Percentiles rank a stretch among this genome's conserved stretches.
Evolutionary conservation across 2,329 filamentous ascomycete genomes (phyloP).

Genomic region (Penicillium rolfsii): DNA sequence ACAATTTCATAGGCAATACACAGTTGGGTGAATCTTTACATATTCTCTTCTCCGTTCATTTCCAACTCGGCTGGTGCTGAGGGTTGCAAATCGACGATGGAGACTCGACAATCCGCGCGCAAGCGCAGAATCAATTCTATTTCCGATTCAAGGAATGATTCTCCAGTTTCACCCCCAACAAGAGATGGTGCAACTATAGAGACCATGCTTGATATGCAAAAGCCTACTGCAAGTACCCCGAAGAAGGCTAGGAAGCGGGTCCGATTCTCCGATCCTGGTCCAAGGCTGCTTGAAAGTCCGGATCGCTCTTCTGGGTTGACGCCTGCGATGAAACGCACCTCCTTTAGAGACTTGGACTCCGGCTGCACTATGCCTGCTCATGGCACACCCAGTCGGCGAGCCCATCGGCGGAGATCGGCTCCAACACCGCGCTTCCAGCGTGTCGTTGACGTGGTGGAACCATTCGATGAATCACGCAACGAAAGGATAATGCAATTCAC

Average conservation of each 20-base stretch:
- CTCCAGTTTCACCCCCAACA: slow-evolving; percentile 25
- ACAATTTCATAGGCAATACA: not conserved
- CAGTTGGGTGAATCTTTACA: not conserved
- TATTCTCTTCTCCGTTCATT: not conserved
- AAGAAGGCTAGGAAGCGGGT: slow-evolving; percentile 46
- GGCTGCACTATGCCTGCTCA: slow-evolving; percentile 26
- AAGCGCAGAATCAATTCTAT: slow-evolving; percentile 34
- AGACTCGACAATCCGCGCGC: slow-evolving; percentile 30
- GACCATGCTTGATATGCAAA: slow-evolving; percentile 1
- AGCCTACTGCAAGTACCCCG: slow-evolving; percentile 29
- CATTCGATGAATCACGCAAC: slow-evolving; percentile 23
- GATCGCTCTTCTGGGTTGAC: slow-evolving; percentile 49
- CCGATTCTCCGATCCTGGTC: slow-evolving; percentile 51
- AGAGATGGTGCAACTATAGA: slow-evolving; percentile 13
- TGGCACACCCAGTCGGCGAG: slow-evolving; percentile 33
- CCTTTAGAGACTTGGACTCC: slow-evolving; percentile 35
- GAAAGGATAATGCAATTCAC: slow-evolving; percentile 49
- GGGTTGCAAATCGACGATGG: slow-evolving; percentile 23
- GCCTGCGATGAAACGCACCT: slow-evolving; percentile 47
- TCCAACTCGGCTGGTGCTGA: slow-evolving; percentile 1
- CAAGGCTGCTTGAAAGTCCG: slow-evolving; percentile 27
- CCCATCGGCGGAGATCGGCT: slow-evolving; percentile 39
- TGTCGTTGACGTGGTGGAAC: slow-evolving; percentile 28
- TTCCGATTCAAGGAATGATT: slow-evolving; percentile 18
- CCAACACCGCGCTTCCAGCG: slow-evolving; percentile 33